phyloP scores from a whole-genome alignment of 345 rosid species.

The Carallia pectinifolia region DNA sequence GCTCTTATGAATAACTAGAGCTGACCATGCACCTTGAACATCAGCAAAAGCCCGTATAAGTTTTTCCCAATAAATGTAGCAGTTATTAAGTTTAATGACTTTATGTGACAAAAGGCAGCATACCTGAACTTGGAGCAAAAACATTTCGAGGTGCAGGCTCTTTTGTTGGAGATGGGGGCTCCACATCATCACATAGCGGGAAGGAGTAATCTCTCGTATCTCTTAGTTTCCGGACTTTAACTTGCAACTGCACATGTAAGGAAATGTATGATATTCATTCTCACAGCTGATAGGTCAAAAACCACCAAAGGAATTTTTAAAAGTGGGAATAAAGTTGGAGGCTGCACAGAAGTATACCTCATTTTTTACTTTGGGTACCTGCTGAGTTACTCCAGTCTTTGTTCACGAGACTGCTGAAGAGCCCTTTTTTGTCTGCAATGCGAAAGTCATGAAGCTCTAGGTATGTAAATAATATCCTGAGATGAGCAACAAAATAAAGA shows the following conservation, averaged over 20 bases:
- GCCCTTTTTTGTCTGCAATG: slow-evolving; percentile 54
- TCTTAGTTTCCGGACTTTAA: slow-evolving; percentile 56
- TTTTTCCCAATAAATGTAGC: slow-evolving; percentile 51
- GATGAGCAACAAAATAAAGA: background rate
- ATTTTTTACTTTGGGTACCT: slow-evolving; percentile 40
- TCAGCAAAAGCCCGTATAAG: slow-evolving; percentile 60
- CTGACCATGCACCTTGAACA: slow-evolving; percentile 65
- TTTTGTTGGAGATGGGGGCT: slow-evolving; percentile 47
- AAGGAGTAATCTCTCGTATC: slow-evolving; percentile 83
- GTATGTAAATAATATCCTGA: background rate
- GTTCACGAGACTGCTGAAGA: slow-evolving; percentile 30
- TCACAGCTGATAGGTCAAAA: background rate
- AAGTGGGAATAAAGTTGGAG: background rate
- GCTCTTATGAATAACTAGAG: slow-evolving; percentile 45
- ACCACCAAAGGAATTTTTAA: background rate
- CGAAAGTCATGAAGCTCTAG: background rate
- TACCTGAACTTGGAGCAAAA: slow-evolving; percentile 46
- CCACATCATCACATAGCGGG: slow-evolving; percentile 58
- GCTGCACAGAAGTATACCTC: slow-evolving; percentile 31
- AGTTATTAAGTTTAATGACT: background rate
- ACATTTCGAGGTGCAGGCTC: slow-evolving; percentile 37
- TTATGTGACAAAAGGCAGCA: slow-evolving; percentile 30
- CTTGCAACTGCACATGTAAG: slow-evolving; percentile 36
- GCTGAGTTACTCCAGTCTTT: slow-evolving; percentile 35
- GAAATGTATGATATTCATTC: background rate